A percentile compares a stretch with the other conserved stretches of the same genome.
Conservation (phyloP, 768 basidiomycete genomes). For the Ephemerocybe angulata region DNA sequence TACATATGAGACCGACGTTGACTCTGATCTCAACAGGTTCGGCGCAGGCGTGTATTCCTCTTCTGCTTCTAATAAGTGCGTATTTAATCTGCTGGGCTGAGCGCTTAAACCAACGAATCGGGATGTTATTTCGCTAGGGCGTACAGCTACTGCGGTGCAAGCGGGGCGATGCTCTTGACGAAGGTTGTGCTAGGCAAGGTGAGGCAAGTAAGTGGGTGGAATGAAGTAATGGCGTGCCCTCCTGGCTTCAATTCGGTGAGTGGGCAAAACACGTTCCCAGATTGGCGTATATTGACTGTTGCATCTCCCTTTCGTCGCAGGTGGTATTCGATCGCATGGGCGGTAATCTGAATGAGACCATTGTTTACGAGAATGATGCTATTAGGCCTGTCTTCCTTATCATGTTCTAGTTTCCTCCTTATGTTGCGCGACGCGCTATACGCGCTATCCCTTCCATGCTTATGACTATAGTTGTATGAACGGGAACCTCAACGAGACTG, state of each 20-base stretch:
- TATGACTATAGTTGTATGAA: neutral
- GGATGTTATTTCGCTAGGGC: slow-evolving; percentile 17
- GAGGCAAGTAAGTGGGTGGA: slow-evolving; percentile 16
- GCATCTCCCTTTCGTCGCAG: too few relatives aligned
- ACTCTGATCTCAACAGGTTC: neutral
- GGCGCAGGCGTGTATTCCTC: slow-evolving; percentile 6
- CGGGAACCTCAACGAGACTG: neutral
- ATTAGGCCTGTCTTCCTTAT: neutral
- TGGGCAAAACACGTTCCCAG: too few relatives aligned
- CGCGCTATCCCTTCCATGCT: too few relatives aligned
- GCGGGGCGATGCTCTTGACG: slow-evolving; percentile 24
- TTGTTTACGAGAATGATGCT: neutral
- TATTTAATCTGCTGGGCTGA: too few relatives aligned
- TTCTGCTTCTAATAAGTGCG: too few relatives aligned
- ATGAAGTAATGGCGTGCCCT: slow-evolving; percentile 23
- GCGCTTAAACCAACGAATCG: too few relatives aligned
- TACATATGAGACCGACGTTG: neutral
- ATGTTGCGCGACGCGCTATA: too few relatives aligned
- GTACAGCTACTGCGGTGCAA: slow-evolving; percentile 17
- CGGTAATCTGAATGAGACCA: neutral
- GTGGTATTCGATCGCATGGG: neutral
- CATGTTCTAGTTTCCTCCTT: neutral
- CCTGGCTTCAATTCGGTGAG: slow-evolving; percentile 27
- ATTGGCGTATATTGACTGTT: too few relatives aligned
- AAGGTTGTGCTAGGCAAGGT: slow-evolving; percentile 29